Evolutionary conservation across 768 basidiomycete species (phyloP), one percentile per base, ranked within the genome.

Genomic region (Pulveroboletus sp.): DNA sequence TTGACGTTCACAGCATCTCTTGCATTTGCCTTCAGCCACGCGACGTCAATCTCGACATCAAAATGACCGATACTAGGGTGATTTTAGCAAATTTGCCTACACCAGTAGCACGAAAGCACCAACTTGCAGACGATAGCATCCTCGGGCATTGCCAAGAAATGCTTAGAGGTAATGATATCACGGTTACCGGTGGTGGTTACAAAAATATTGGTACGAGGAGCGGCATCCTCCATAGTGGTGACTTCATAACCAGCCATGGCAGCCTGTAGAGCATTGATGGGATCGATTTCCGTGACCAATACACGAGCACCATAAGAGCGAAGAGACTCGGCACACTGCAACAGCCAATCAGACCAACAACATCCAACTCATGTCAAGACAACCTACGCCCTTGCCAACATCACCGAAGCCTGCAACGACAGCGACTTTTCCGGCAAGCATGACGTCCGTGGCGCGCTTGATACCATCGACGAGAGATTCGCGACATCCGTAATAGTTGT

Each of bases 191-290:
- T 99, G 63, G 94, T 96, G 61, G 96, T 98, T 55, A 99, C 93
- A 61, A 99, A 96, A 66, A 99, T 70, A 73, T 98, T 97, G 54
- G 81, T 69, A 32, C 88, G 84, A 51, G 82, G 77, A 39, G 95
- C 96, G 57, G 91, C 93, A 33, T 96, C 93, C 65, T 99, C 95
- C 94, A 99, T 97, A 48, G 94, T 97, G 51, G 86, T 87, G 52
- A 99, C 95, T 72, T 99, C 95, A 70, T 93, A 99, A 50, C 96
- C 96, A 64, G 93, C 93, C 96, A 99, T 99, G 48, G 94, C 95
- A 60, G 96, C 96, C 71, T 99, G 96, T 52, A 99, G 87, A 43
- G 95, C 96, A 70, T 99, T 99, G 85, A 99, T 99, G 57, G 96
- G 96, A 74, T 99, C 96, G 68, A 99, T 96, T 72, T 99, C 96